Conservation (phyloP, 192 early-diverging fungal species). For the Gryganskiella cystojenkinii region DNA sequence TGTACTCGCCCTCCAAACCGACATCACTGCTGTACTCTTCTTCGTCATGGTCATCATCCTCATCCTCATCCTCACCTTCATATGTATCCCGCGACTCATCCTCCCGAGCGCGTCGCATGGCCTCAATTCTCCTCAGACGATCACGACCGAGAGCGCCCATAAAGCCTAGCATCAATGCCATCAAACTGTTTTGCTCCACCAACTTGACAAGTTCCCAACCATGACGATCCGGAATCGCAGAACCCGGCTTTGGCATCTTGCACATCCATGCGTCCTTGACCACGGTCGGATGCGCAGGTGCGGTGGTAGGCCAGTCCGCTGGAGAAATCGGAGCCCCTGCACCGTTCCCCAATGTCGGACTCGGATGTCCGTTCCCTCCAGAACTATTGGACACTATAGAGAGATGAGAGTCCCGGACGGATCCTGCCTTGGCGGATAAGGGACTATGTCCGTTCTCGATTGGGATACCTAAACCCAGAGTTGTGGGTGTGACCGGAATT, state of each 20-base stretch:
- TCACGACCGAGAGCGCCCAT: constrained; percentile 50
- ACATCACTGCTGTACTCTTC: constrained; percentile 6
- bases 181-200: constrained; percentile 61
- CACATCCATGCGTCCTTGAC: constrained; percentile 43
- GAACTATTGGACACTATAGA: too few species aligned
- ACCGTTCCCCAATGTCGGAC: neutral
- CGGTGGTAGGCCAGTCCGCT: too few species aligned
- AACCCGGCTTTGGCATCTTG: constrained; percentile 42
- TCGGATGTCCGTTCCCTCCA: neutral
- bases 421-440: too few species aligned
- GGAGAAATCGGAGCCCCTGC: neutral
- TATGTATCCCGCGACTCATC: constrained; percentile 9
- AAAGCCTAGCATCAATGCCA: constrained; percentile 61
- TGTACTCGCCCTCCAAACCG: constrained; percentile 1
- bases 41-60: constrained; percentile 15
- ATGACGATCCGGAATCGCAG: constrained; percentile 31
- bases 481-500: constrained; percentile 1
- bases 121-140: constrained; percentile 32
- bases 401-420: too few species aligned
- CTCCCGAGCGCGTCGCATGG: constrained; percentile 10
- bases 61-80: constrained; percentile 7
- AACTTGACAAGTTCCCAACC: constrained; percentile 62
- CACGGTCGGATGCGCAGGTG: neutral
- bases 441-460: constrained; percentile 11
- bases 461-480: constrained; percentile 33